Evolutionary conservation across 176 grass and related monocot species (phyloP), one percentile per base, ranked within the genome.

Genomic region (Leersia perrieri): DNA sequence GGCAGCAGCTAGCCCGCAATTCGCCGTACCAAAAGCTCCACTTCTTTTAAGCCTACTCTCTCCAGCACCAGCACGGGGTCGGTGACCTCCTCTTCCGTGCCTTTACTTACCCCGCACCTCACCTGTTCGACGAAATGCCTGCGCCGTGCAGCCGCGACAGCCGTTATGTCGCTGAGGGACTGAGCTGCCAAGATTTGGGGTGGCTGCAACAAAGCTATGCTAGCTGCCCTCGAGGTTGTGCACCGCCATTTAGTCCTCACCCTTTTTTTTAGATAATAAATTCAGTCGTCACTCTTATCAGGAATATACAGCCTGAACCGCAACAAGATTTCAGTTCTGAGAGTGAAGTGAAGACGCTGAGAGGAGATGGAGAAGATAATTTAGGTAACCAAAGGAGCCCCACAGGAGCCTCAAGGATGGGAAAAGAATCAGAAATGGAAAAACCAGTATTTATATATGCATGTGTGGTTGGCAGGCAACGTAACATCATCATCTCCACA

Each of bases 61-160:
- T 71, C 51, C 16, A 57, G 28, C 39, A 79, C 51, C 16, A 57
- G 28, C 39, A 79, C 47, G 27, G 10, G 60, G 36, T 77, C 33
- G 47, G 45, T 11, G 78, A 23, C 53, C 33, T n/a, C 22, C 49
- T 35, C 7, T 16, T 69, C 72, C 14, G 15, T 55, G 62, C 26
- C 63, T 84, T 76, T 20, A 40, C 18, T 18, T 6, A 25, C 11
- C 0, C 0, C 20, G 64, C 82, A 58, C 35, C n/a, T 13, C 13
- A 77, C 64, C 49, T 84, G 73, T 49, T 84, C 35, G 82, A 84
- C 64, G 73, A 60, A 84, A 84, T 77, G 73, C 82, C 3, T 33
- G 39, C 9, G 1, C 47, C 49, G 35, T 30, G 62, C 4, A 42
- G 4, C 45, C 13, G 33, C 45, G 10, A 7, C 33, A n/a, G n/a